Conservation (phyloP, 2,329 filamentous ascomycete species). For the Claviceps sorghi region DNA sequence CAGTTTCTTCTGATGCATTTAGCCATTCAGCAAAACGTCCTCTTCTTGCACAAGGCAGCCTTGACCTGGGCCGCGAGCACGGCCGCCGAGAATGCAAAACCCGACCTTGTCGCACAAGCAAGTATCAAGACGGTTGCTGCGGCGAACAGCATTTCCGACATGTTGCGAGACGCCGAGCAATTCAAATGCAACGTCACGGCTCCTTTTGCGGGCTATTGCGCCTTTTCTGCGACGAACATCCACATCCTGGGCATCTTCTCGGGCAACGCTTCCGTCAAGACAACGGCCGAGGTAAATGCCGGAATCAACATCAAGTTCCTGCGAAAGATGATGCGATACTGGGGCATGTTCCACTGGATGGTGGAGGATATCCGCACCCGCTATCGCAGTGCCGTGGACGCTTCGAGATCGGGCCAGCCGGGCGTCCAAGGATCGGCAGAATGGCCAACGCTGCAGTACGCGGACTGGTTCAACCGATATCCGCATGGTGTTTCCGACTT, state of each 20-base stretch:
- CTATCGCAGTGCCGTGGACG: conserved; percentile 73
- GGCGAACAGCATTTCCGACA: conserved; percentile 71
- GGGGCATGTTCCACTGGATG: conserved; percentile 98
- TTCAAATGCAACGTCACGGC: conserved; percentile 58
- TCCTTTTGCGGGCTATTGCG: conserved; percentile 88
- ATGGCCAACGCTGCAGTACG: conserved; percentile 75
- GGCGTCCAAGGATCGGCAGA: conserved; percentile 31
- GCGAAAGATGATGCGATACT: conserved; percentile 90
- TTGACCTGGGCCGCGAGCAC: conserved; percentile 53
- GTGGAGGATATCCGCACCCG: conserved; percentile 82
- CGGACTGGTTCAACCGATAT: conserved; percentile 94
- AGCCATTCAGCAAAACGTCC: conserved; percentile 70
- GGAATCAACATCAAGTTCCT: conserved; percentile 81
- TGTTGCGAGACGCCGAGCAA: conserved; percentile 67
- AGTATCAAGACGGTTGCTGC: conserved; percentile 65
- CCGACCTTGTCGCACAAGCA: conserved; percentile 61
- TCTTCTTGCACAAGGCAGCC: conserved; percentile 83
- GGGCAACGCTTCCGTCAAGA: conserved; percentile 61
- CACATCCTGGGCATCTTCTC: conserved; percentile 88
- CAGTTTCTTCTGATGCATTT: conserved; percentile 91
- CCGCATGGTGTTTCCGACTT: conserved; percentile 77
- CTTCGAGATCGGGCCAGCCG: conserved; percentile 52
- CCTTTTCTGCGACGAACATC: conserved; percentile 86
- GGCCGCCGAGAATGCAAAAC: conserved; percentile 57
- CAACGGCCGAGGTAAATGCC: conserved; percentile 67